Evolutionary conservation across 2,329 filamentous ascomycete species (phyloP), one percentile per base, ranked within the genome.

Genomic region (Cytospora schulzeri): DNA sequence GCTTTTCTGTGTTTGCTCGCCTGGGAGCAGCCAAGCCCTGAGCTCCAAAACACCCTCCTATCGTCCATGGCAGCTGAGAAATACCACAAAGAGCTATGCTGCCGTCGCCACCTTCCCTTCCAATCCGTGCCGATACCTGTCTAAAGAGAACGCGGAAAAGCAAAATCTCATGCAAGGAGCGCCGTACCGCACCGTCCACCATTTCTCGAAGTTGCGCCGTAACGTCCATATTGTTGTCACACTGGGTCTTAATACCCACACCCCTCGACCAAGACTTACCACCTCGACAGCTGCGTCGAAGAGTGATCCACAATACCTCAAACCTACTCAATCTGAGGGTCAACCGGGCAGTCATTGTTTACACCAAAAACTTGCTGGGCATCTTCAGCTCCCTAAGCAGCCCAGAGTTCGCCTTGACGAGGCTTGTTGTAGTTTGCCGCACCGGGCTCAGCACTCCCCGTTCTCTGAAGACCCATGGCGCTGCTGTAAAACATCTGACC

Each of bases 361-460:
- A 26, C 45, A 33, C 19, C 26, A 31, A 26, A 6, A n/a, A 48
- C 19, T 6, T 17, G 12, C 35, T 48, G 35, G 28, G 4, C 6
- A 35, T 38, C 2, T 19, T 35, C 29, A 24, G 45, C n/a, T 24
- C n/a, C 17, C 38, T 65, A 67, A 19, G 58, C 73, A 35, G 81
- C 78, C 84, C 83, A 86, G 72, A 85, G 78, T 71, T 85, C 83
- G 64, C 76, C 79, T 69, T 81, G 78, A 66, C 83, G 81, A 64
- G 85, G 80, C 75, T 87, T 89, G 68, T 85, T 79, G 70, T 89
- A 90, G 63, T 84, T 81, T 62, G 87, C 82, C 8, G 74, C 69
- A 41, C 73, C 71, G 22, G 89, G 88, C 73, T 95, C 90, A 3
- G 91, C 86, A 81, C 91, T 92, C 70, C 90, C 89, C 4, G 90